A percentile compares a stretch with the other conserved stretches of the same genome.
These are phyloP conservation scores for Zygosaccharomyces sapae DNA, from an alignment of 1,139 yeast genomes.

Conservation along the genomic window DNA sequence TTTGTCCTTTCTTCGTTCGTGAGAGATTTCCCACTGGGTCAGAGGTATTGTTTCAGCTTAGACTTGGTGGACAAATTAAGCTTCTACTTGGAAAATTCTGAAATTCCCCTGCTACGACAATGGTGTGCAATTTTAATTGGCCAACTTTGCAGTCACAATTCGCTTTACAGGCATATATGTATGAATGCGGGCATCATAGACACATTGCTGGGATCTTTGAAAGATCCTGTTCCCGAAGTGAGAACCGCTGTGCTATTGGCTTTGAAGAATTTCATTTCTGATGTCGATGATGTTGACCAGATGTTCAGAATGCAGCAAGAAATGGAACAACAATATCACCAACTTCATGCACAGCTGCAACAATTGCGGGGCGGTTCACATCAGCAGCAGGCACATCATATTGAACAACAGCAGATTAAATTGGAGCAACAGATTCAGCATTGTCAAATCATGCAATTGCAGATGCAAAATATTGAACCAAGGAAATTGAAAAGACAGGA, in stretches of 20 bases:
- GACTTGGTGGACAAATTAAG: conserved; percentile 70
- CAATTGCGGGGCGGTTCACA: conserved; percentile 27
- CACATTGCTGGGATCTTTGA: conserved; percentile 53
- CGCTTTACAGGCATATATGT: conserved; percentile 73
- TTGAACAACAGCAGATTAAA: conserved; percentile 33
- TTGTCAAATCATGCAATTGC: conserved; percentile 29
- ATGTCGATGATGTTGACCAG: conserved; percentile 39
- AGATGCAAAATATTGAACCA: conserved; percentile 32
- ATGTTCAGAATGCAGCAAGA: conserved; percentile 33
- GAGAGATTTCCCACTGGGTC: conserved; percentile 75
- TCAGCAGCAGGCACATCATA: conserved; percentile 22
- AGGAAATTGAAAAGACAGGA: conserved; percentile 42
- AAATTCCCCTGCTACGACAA: conserved; percentile 80
- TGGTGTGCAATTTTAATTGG: conserved; percentile 84
- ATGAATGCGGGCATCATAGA: conserved; percentile 62
- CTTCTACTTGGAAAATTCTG: conserved; percentile 63
- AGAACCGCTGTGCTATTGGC: conserved; percentile 80
- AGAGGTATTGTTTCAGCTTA: conserved; percentile 68
- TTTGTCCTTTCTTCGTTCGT: conserved; percentile 81
- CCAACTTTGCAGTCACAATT: conserved; percentile 68
- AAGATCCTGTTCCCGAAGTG: conserved; percentile 94
- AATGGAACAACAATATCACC: conserved; percentile 33
- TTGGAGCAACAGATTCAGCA: conserved; percentile 34
- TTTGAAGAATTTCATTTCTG: conserved; percentile 64
- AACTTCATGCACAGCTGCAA: conserved; percentile 33